phyloP scores from a whole-genome alignment of 805 yeast genomes.

The Candida andamanensis region DNA sequence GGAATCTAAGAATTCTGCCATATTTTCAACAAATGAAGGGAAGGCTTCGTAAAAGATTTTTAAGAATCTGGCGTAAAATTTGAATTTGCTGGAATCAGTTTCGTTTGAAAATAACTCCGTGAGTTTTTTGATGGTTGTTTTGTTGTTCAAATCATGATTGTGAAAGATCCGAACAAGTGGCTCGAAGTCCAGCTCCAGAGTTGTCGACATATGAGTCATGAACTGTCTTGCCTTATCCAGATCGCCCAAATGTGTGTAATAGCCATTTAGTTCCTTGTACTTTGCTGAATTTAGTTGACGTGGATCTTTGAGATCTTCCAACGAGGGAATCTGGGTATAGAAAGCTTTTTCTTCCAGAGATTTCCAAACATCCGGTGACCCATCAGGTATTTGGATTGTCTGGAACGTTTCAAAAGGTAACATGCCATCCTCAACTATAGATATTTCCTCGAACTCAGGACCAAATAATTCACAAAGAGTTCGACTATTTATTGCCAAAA shows the following conservation, averaged over 20 bases:
- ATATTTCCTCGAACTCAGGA: slow-evolving; percentile 11
- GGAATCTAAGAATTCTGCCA: slow-evolving; percentile 51
- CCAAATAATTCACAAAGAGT: slow-evolving; percentile 6
- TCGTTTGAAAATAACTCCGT: slow-evolving; percentile 50
- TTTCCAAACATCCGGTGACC: slow-evolving; percentile 48
- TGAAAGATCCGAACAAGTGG: slow-evolving; percentile 45
- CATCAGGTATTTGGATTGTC: slow-evolving; percentile 20
- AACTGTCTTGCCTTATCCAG: slow-evolving; percentile 41
- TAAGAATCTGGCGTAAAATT: slow-evolving; percentile 60
- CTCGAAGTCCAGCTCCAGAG: slow-evolving; percentile 53
- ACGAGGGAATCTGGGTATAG: slow-evolving; percentile 50
- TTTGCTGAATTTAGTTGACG: slow-evolving; percentile 27
- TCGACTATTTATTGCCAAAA: slow-evolving; percentile 16
- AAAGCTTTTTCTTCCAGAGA: slow-evolving; percentile 60
- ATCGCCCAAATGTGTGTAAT: too few species aligned
- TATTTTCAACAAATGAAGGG: slow-evolving; percentile 46
- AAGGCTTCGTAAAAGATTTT: slow-evolving; percentile 51
- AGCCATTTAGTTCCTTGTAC: too few species aligned
- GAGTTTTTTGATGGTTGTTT: slow-evolving; percentile 64
- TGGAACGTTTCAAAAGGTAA: slow-evolving; percentile 1
- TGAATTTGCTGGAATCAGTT: slow-evolving; percentile 41
- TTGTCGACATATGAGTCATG: slow-evolving; percentile 36
- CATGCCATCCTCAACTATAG: slow-evolving; percentile 9
- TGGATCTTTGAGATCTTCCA: slow-evolving; percentile 18
- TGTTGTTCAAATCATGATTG: slow-evolving; percentile 65